Percentiles rank a stretch among this genome's conserved stretches.
These are phyloP conservation scores for Tetrapisispora pingtungensis DNA, from an alignment of 805 yeast genomes.

Conservation along the genomic window DNA sequence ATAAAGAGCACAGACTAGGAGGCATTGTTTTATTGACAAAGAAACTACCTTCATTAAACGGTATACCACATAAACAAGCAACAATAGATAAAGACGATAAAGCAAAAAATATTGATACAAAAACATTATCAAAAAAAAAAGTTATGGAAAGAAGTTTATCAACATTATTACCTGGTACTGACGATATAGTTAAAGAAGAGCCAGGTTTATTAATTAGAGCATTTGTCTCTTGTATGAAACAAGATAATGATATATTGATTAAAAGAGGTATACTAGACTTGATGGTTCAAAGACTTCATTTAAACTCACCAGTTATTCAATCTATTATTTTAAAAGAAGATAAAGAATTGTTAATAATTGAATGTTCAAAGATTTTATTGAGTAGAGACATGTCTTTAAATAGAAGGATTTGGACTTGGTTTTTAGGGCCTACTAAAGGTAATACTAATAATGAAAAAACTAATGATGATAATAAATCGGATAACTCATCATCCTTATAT, in stretches of 20 bases:
- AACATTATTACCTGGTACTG: slow-evolving; percentile 52
- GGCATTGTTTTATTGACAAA: slow-evolving; percentile 62
- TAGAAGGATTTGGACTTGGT: slow-evolving; percentile 89
- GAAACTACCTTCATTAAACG: slow-evolving; percentile 51
- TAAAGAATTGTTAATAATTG: slow-evolving; percentile 45
- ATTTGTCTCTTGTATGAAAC: slow-evolving; percentile 54
- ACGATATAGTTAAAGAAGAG: slow-evolving; percentile 57
- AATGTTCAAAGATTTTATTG: slow-evolving; percentile 59
- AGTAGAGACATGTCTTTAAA: slow-evolving; percentile 90
- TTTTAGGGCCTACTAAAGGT: slow-evolving; percentile 54
- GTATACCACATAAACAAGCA: slow-evolving; percentile 3
- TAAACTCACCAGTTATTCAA: slow-evolving; percentile 50
- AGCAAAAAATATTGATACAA: background rate
- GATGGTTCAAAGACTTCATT: slow-evolving; percentile 54
- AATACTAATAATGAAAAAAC: background rate
- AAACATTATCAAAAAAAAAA: background rate
- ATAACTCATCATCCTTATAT: slow-evolving; percentile 27
- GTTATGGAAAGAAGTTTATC: background rate
- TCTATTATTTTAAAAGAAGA: slow-evolving; percentile 41
- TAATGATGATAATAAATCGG: background rate
- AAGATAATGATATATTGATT: slow-evolving; percentile 58
- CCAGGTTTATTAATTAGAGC: slow-evolving; percentile 76
- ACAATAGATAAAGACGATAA: background rate
- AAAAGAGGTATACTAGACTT: slow-evolving; percentile 86
- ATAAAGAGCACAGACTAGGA: slow-evolving; percentile 74